Base-by-base conservation (phyloP, 2,329 filamentous ascomycete genomes). In the Samsoniella hepiali region DNA sequence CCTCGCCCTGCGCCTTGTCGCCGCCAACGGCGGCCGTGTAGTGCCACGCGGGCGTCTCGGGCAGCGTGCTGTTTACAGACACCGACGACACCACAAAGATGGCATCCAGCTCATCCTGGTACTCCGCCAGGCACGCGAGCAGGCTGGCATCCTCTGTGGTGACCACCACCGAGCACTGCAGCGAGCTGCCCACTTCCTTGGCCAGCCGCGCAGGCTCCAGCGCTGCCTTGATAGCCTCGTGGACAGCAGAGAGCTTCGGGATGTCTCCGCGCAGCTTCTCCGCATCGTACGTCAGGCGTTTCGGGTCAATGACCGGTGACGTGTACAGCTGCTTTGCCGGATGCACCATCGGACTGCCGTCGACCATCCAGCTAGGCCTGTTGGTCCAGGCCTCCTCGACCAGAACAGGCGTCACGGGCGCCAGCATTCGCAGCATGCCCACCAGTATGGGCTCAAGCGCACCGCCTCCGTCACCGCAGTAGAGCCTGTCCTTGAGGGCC, bases 311-410 rank as follows among this genome's bases (percentile, higher is more conserved):
- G 1, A 86, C 50, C 1, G 80, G 77, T 6, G 76, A 73, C 7
- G 64, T 66, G 68, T 83, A 85, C 10, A 82, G 74, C 63, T 85
- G 79, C 31, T 76, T 76, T 17, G 81, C 75, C 2, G 84, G 84
- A 68, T 67, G 34, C 27, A 27, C 38, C 79, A 68, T 71, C 1
- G 38, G 80, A 75, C 62, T 70, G 45, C 81, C 78, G 29, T 79
- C 72, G 58, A 82, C 83, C 74, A 95, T 83, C 74, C 82, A 84
- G 10, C 79, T 75, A 0, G 93, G 91, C 3, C 88, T 84, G 74
- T 93, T 85, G 61, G 89, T 87, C 91, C 91, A 96, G 1, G 90
- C 89, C 76, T 98, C 94, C 72, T 96, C 91, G 0, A 97, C 89
- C 4, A 98, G 82, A 45, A 93, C 75, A 1, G 94, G 94, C 10